Evolutionary conservation across 1,284 basidiomycete genomes (phyloP).

Genomic region (Fomes fomentarius): DNA sequence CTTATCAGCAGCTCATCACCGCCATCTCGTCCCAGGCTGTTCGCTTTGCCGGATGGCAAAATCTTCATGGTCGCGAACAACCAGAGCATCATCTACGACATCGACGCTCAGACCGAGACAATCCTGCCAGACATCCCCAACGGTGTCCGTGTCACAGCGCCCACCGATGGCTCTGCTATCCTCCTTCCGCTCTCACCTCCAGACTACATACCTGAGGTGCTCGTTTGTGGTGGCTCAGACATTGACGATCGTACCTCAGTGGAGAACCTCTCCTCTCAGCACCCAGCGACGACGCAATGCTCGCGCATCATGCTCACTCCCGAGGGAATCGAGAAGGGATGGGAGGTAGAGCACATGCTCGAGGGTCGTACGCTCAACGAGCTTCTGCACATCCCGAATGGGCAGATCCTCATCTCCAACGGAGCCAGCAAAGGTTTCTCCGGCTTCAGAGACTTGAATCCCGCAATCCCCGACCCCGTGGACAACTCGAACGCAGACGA

Average conservation of each 20-base stretch:
- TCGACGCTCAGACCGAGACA: constrained; percentile 39
- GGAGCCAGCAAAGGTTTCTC: constrained; percentile 47
- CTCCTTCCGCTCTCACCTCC: constrained; percentile 50
- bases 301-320: constrained; percentile 29
- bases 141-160: constrained; percentile 46
- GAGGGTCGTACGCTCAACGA: constrained; percentile 47
- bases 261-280: constrained; percentile 40
- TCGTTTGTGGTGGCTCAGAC: constrained; percentile 50
- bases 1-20: not conserved
- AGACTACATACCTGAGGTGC: constrained; percentile 49
- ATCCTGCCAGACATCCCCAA: constrained; percentile 49
- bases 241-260: constrained; percentile 35
- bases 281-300: constrained; percentile 47
- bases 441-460: too few relatives aligned
- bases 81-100: constrained; percentile 35
- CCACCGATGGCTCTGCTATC: constrained; percentile 47
- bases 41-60: constrained; percentile 41
- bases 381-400: constrained; percentile 54
- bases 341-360: constrained; percentile 32
- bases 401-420: constrained; percentile 52
- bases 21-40: constrained; percentile 16
- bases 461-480: constrained; percentile 44
- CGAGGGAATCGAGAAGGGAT: constrained; percentile 25
- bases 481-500: constrained; percentile 52
- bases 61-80: constrained; percentile 48